Conservation (phyloP, 2,329 filamentous ascomycete genomes). For the Dactylella cylindrospora region DNA sequence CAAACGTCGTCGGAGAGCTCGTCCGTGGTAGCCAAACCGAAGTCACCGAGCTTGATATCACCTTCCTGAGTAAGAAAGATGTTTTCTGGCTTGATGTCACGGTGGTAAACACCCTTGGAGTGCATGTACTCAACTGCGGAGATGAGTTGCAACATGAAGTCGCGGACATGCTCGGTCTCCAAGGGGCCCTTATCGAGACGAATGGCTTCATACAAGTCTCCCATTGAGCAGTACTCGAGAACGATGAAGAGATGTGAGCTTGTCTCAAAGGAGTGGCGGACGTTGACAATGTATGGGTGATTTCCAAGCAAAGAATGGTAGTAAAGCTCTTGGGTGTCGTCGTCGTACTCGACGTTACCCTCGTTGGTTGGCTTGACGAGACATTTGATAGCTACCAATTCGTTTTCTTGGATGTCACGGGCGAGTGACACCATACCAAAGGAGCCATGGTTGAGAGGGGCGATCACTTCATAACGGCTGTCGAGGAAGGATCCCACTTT, state of each 20-base stretch:
- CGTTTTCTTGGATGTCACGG: conserved; percentile 71
- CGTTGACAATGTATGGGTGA: conserved; percentile 91
- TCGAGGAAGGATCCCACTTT: conserved; percentile 75
- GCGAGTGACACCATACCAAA: conserved; percentile 99
- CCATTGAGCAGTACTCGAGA: conserved; percentile 90
- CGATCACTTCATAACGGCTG: conserved; percentile 79
- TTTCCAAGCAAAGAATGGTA: conserved; percentile 76
- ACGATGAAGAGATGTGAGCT: conserved; percentile 87
- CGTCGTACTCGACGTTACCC: conserved; percentile 66
- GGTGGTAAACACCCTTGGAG: conserved; percentile 74
- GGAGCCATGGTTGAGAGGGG: conserved; percentile 95
- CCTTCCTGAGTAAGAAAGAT: conserved; percentile 79
- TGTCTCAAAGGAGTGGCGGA: conserved; percentile 88
- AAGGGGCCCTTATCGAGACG: conserved; percentile 81
- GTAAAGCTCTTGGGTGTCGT: conserved; percentile 63
- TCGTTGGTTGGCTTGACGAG: conserved; percentile 76
- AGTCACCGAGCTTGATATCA: conserved; percentile 93
- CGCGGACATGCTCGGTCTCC: conserved; percentile 93
- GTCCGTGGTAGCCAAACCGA: conserved; percentile 86
- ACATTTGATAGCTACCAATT: conserved; percentile 93
- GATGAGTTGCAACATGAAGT: conserved; percentile 73
- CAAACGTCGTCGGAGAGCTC: conserved; percentile 88
- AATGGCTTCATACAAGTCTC: conserved; percentile 96
- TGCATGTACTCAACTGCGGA: conserved; percentile 68
- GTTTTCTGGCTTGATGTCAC: conserved; percentile 92